Base-by-base conservation (phyloP, 352 stramenopile genomes). In the Pythium rishiriense region DNA sequence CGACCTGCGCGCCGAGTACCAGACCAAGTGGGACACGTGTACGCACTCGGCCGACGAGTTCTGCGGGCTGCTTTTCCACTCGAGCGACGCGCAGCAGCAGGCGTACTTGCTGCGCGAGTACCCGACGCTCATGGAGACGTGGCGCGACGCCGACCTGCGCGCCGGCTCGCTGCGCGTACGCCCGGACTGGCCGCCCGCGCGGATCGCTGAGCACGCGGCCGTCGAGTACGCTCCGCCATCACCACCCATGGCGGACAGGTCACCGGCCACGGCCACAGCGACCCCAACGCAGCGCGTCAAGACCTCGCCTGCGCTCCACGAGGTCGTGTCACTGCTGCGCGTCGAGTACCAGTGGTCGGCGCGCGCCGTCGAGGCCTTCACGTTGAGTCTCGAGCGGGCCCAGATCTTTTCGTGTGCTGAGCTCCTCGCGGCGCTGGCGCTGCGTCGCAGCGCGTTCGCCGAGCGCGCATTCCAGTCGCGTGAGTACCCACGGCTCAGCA, bases 11-110 rank as follows among this genome's bases (percentile, higher is more conserved):
- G 50, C 35, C 37, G 69, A 81, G 58, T 75, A 88, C 51, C 54
- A 73, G 39, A 52, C 50, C 26, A 83, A 82, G 68, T 88, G 81
- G 82, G 71, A 87, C 54, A 87, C 79, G 14, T 91, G 82, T 58
- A 87, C 75, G 21, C 83, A 89, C 71, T 75, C 69, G 4, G 79
- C 82, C 9, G 74, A 89, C 54, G 79, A 88, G 26, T 91, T 90
- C 57, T 91, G 82, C 39, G 82, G 79, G 0, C 56, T 86, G 43
- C 49, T 91, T 29, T 88, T 83, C 55, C 74, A 79, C 47, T 82
- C 72, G 17, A 74, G 72, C 43, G 69, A 87, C 58, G 43, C 37
- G 37, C 78, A 87, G 41, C 74, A 87, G 61, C 73, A 83, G 37
- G 58, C 68, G 33, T 69, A 70, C 31, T 42, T 90, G 31, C 52